Conservation (phyloP, 1,139 yeast species). For the Kodamaea alishanica region DNA sequence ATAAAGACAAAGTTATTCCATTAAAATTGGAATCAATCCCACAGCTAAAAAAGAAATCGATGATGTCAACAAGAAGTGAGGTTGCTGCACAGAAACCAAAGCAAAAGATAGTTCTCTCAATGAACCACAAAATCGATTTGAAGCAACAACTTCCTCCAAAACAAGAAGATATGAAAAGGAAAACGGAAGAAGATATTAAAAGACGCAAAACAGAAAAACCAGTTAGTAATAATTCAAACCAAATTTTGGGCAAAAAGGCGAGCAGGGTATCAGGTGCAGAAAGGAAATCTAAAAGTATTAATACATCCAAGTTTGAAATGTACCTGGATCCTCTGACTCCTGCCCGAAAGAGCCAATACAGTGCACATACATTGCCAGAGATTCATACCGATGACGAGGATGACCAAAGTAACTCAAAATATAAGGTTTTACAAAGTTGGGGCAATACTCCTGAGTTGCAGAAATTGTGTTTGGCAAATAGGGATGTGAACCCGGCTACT, state of each 20-base stretch:
- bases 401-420: constrained; percentile 41
- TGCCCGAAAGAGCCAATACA: constrained; percentile 4
- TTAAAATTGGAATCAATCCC: constrained; percentile 21
- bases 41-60: constrained; percentile 27
- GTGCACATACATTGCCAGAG: constrained; percentile 38
- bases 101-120: constrained; percentile 29
- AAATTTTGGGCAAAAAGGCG: constrained; percentile 7
- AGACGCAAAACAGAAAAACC: not conserved
- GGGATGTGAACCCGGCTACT: constrained; percentile 60
- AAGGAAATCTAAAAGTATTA: not conserved
- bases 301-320: not conserved
- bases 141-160: not conserved
- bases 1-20: constrained; percentile 13
- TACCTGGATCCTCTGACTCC: constrained; percentile 11
- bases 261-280: constrained; percentile 5
- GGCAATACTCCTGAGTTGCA: constrained; percentile 65
- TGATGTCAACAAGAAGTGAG: constrained; percentile 31
- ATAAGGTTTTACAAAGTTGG: constrained; percentile 59
- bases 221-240: not conserved
- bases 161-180: not conserved
- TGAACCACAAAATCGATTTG: constrained; percentile 23
- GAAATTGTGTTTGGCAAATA: constrained; percentile 52
- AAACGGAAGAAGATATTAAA: not conserved
- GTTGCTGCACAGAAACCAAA: constrained; percentile 27
- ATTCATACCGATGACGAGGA: constrained; percentile 58